phyloP scores from a whole-genome alignment of 1,284 basidiomycete species.

The Cryptococcus sp. region DNA sequence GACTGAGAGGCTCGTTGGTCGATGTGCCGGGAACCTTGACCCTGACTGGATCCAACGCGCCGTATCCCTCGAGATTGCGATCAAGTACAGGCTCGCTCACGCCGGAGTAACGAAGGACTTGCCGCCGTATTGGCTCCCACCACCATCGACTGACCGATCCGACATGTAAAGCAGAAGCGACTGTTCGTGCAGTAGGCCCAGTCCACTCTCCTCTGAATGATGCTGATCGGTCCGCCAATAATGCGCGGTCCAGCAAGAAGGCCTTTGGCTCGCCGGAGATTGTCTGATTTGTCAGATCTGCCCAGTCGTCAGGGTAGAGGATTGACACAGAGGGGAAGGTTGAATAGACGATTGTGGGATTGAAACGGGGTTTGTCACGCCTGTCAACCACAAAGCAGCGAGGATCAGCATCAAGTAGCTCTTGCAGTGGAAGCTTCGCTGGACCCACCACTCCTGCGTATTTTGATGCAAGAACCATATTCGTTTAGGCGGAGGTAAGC shows the following conservation, averaged over 20 bases:
- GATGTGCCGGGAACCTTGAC: conserved; percentile 44
- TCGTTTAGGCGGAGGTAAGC: conserved; percentile 41
- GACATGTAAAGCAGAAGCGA: conserved; percentile 45
- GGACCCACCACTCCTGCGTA: conserved; percentile 42
- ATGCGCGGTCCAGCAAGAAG: conserved; percentile 51
- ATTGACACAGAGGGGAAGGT: conserved; percentile 57
- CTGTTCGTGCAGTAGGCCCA: conserved; percentile 68
- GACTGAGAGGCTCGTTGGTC: conserved; percentile 27
- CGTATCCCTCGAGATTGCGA: conserved; percentile 49
- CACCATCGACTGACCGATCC: conserved; percentile 60
- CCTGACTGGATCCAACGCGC: conserved; percentile 42
- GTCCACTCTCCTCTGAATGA: conserved; percentile 67
- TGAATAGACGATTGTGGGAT: conserved; percentile 46
- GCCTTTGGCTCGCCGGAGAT: conserved; percentile 48
- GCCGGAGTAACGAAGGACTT: conserved; percentile 66
- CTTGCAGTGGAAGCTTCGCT: not conserved
- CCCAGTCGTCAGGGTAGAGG: conserved; percentile 69
- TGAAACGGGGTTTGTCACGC: conserved; percentile 51
- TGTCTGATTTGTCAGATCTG: conserved; percentile 56
- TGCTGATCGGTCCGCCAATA: conserved; percentile 72
- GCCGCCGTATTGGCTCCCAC: conserved; percentile 69
- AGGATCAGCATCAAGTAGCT: not conserved
- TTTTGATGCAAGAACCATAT: conserved; percentile 51
- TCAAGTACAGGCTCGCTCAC: conserved; percentile 52
- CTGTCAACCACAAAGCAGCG: conserved; percentile 13